Evolutionary conservation across 163 green algal genomes (phyloP).

Genomic region (Picocystis sp.): DNA sequence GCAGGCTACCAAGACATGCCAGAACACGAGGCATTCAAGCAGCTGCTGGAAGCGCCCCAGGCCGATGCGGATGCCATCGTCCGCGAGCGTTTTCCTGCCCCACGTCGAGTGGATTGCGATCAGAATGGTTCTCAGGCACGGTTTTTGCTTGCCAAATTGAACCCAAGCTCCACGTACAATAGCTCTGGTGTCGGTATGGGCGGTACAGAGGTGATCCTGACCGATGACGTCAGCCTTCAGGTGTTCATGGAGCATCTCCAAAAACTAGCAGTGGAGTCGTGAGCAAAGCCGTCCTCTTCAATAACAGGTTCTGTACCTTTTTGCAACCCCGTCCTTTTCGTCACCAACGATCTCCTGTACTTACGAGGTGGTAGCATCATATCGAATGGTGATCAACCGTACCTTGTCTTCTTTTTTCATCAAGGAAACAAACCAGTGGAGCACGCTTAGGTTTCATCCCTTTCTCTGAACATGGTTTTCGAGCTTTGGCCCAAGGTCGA

Average conservation of each 20-base stretch:
- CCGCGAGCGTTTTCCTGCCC: conserved; percentile 68
- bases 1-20: conserved; percentile 61
- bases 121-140: conserved; percentile 79
- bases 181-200: conserved; percentile 8
- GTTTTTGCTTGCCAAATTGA: conserved; percentile 92
- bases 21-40: conserved; percentile 78
- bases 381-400: too few species aligned
- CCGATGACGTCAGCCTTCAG: conserved; percentile 83
- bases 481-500: too few species aligned
- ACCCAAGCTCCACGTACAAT: conserved; percentile 83
- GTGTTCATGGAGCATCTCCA: conserved; percentile 95
- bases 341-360: too few species aligned
- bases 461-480: too few species aligned
- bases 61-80: conserved; percentile 60
- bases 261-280: conserved; percentile 69
- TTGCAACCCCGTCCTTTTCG: too few species aligned
- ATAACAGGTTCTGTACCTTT: neutral
- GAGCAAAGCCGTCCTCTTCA: conserved; percentile 25
- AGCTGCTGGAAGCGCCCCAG: conserved; percentile 56
- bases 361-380: too few species aligned
- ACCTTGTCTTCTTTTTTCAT: too few species aligned
- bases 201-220: conserved; percentile 27
- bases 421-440: too few species aligned
- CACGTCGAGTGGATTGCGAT: conserved; percentile 85
- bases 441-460: too few species aligned